Conservation (phyloP, 768 basidiomycete species). For the Paxillus rubicundulus region DNA sequence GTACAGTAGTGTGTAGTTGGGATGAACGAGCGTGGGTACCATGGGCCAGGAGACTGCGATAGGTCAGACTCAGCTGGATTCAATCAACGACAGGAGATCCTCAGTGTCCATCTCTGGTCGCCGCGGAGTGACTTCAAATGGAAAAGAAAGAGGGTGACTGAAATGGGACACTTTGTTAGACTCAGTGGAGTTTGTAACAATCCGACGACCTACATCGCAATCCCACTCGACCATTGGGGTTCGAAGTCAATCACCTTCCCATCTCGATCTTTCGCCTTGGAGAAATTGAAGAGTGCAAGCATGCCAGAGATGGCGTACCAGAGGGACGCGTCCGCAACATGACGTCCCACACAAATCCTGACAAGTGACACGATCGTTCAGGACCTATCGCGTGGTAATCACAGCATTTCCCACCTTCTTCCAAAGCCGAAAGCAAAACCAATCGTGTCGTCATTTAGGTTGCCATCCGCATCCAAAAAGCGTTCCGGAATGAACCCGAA, state of each 20-base stretch:
- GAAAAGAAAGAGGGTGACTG: conserved; percentile 19
- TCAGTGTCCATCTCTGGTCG: background rate
- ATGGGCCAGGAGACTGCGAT: background rate
- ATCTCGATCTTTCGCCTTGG: conserved; percentile 17
- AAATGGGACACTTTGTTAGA: background rate
- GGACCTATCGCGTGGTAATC: background rate
- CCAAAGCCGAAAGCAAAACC: conserved; percentile 24
- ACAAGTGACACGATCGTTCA: background rate
- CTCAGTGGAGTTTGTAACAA: no score
- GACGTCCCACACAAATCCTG: conserved; percentile 24
- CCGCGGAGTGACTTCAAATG: conserved; percentile 12
- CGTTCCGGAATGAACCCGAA: conserved; percentile 33
- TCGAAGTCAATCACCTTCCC: conserved; percentile 24
- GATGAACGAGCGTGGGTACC: no score
- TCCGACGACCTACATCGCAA: conserved; percentile 13
- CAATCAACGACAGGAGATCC: conserved; percentile 2
- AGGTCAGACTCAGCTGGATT: background rate
- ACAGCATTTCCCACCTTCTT: conserved; percentile 14
- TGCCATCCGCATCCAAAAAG: conserved; percentile 21
- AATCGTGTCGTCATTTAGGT: conserved; percentile 22
- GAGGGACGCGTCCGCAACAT: conserved; percentile 27
- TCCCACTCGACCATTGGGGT: conserved; percentile 13
- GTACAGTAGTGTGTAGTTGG: no score
- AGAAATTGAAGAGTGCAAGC: conserved; percentile 29
- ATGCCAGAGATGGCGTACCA: conserved; percentile 28